Percentiles rank a stretch among this genome's conserved stretches.
phyloP scores from a whole-genome alignment of 305 asterid genomes.

The Fraxinus platypoda region DNA sequence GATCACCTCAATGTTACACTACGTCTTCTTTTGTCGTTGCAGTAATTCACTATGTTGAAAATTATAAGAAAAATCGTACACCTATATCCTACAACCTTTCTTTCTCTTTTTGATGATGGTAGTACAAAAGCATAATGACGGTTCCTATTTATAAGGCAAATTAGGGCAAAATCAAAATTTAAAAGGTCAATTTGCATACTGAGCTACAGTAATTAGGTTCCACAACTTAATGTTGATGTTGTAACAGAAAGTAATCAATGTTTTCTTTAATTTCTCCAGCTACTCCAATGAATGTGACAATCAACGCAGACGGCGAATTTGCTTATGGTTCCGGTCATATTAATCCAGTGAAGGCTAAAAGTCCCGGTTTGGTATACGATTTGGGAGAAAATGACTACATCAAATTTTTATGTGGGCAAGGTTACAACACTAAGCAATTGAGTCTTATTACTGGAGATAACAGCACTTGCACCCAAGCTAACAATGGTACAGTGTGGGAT shows the following conservation, averaged over 20 bases:
- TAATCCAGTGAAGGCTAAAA: slow-evolving; percentile 39
- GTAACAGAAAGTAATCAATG: not conserved
- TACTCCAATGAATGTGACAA: slow-evolving; percentile 19
- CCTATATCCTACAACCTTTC: no score
- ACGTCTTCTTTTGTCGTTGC: not conserved
- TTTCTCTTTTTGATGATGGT: not conserved
- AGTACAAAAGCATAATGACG: no score
- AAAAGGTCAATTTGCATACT: not conserved
- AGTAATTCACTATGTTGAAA: no score
- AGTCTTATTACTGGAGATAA: slow-evolving; percentile 48
- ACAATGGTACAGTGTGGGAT: slow-evolving; percentile 44
- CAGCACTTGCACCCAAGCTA: slow-evolving; percentile 38
- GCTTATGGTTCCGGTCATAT: slow-evolving; percentile 39
- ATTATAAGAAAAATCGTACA: not conserved
- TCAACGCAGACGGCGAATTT: slow-evolving; percentile 26
- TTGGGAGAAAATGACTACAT: slow-evolving; percentile 46
- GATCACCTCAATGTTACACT: not conserved
- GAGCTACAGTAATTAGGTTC: not conserved
- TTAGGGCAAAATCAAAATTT: not conserved
- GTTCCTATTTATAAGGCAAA: not conserved
- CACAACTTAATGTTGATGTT: not conserved
- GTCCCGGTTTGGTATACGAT: slow-evolving; percentile 48
- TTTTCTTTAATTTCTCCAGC: not conserved
- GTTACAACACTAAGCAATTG: slow-evolving; percentile 40
- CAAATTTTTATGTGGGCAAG: slow-evolving; percentile 63